Conservation (phyloP, 306 rosid genomes). For the Amphicarpaea edgeworthii region DNA sequence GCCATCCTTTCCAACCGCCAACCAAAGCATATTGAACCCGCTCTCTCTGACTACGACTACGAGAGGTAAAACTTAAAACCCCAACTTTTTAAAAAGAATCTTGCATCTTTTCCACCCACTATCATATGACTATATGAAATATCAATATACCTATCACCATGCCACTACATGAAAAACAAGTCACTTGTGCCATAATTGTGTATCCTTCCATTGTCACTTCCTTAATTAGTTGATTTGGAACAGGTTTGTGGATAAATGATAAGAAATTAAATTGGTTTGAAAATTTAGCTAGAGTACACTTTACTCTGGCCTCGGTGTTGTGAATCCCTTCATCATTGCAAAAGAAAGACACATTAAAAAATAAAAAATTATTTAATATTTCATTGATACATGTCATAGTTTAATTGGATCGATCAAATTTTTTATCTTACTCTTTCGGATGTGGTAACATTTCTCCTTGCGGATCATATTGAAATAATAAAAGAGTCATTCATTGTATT, state of each 20-base stretch:
- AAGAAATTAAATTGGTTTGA: background rate
- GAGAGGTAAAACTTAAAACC: background rate
- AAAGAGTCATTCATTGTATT: too few relatives aligned
- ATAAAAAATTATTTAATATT: too few relatives aligned
- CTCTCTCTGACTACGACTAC: too few relatives aligned
- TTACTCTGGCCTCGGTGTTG: constrained; percentile 17
- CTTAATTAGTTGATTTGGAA: background rate
- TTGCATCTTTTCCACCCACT: background rate
- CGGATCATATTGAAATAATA: too few relatives aligned
- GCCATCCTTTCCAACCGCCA: too few relatives aligned
- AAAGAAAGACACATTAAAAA: too few relatives aligned
- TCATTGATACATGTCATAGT: too few relatives aligned
- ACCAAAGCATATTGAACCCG: too few relatives aligned
- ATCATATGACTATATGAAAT: constrained; percentile 3
- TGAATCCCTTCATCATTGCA: constrained; percentile 22
- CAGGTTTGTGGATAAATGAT: background rate
- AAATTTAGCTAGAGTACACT: background rate
- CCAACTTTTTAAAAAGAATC: constrained; percentile 16
- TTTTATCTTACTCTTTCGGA: too few relatives aligned
- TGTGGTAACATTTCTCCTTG: too few relatives aligned
- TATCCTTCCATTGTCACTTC: background rate
- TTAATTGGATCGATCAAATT: too few relatives aligned
- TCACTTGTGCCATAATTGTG: constrained; percentile 9
- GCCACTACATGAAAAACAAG: constrained; percentile 36
- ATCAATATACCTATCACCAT: constrained; percentile 3